phyloP scores from a whole-genome alignment of 768 basidiomycete species.

The Holtermanniella nyarrowii region DNA sequence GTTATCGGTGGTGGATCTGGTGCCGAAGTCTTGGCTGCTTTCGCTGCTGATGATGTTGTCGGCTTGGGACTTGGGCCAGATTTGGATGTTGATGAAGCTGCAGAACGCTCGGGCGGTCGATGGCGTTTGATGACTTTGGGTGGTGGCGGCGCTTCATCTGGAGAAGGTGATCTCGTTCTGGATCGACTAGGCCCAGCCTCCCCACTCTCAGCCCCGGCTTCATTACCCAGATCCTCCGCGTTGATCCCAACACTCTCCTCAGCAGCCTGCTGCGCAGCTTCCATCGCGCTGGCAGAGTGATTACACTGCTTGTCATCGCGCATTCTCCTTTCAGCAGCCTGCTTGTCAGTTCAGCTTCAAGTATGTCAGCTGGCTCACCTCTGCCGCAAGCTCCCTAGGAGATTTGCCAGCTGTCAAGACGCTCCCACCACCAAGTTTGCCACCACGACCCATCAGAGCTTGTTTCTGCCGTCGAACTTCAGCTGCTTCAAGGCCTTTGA shows the following conservation, averaged over 20 bases:
- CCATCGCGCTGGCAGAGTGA: slow-evolving; percentile 25
- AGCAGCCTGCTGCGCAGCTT: slow-evolving; percentile 55
- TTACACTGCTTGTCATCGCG: slow-evolving; percentile 63
- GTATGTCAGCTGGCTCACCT: slow-evolving; percentile 42
- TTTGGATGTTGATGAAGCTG: background rate
- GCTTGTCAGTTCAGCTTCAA: slow-evolving; percentile 2
- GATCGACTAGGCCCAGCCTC: slow-evolving; percentile 43
- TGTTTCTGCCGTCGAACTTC: slow-evolving; percentile 55
- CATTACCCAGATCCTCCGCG: slow-evolving; percentile 39
- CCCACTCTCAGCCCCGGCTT: slow-evolving; percentile 33
- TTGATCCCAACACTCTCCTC: slow-evolving; percentile 54
- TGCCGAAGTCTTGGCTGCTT: background rate
- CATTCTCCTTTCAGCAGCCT: slow-evolving; percentile 79
- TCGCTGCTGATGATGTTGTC: background rate
- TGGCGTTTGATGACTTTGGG: slow-evolving; percentile 2
- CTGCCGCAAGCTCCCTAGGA: slow-evolving; percentile 63
- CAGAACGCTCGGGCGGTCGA: slow-evolving; percentile 2
- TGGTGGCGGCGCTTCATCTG: slow-evolving; percentile 6
- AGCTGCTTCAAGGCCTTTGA: slow-evolving; percentile 66
- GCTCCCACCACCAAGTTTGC: slow-evolving; percentile 50
- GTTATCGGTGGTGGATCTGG: background rate
- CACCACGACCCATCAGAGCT: slow-evolving; percentile 48
- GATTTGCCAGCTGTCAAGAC: slow-evolving; percentile 44
- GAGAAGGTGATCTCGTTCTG: slow-evolving; percentile 18
- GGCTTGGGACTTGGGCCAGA: background rate